Conservation (phyloP, 1,284 basidiomycete genomes). For the Sphagnurus paluster region DNA sequence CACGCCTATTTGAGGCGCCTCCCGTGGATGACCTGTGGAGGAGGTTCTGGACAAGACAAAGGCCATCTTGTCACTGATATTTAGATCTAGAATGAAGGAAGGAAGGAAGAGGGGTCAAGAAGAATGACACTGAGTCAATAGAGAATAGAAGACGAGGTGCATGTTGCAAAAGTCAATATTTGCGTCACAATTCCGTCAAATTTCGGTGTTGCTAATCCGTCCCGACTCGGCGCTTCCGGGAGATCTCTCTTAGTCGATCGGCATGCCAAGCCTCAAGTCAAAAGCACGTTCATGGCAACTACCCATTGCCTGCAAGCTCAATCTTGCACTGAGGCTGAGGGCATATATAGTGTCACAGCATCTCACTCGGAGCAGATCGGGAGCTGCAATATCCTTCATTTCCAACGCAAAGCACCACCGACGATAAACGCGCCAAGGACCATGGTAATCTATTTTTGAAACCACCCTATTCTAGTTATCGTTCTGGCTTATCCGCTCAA, state of each 20-base stretch:
- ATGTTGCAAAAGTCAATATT: background rate
- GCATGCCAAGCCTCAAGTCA: background rate
- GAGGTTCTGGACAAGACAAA: conserved; percentile 23
- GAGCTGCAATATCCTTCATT: too few relatives aligned
- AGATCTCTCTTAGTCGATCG: background rate
- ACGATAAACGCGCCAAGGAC: too few relatives aligned
- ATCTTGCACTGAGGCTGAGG: too few relatives aligned
- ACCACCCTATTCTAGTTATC: too few relatives aligned
- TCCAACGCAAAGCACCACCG: too few relatives aligned
- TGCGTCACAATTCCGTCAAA: background rate
- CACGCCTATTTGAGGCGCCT: conserved; percentile 18
- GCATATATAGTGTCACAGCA: too few relatives aligned
- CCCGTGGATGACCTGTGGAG: conserved; percentile 11
- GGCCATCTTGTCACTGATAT: conserved; percentile 19
- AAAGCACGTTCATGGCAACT: too few relatives aligned
- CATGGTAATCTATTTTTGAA: too few relatives aligned
- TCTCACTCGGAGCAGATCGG: too few relatives aligned
- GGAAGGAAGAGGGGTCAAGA: background rate
- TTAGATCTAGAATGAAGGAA: background rate
- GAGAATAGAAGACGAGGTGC: background rate
- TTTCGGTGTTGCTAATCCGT: background rate
- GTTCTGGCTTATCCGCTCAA: too few relatives aligned
- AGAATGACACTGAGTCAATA: background rate
- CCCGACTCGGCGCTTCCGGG: conserved; percentile 8
- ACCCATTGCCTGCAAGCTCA: too few relatives aligned